phyloP scores from a whole-genome alignment of 176 grass and related monocot genomes.

The Hyparrhenia diplandra region DNA sequence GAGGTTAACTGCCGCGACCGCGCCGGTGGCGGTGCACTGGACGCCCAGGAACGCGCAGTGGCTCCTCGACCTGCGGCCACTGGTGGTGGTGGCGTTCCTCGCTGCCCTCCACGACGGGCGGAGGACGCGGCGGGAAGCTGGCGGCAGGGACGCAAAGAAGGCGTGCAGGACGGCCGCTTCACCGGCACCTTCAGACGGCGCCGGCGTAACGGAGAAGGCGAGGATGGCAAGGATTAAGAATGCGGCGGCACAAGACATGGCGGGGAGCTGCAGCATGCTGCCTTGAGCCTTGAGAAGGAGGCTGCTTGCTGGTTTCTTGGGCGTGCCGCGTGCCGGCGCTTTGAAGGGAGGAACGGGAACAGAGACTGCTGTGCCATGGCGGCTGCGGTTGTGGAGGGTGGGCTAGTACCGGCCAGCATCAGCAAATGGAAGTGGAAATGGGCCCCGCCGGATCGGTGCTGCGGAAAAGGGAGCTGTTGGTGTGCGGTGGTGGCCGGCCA shows the following conservation, averaged over 20 bases:
- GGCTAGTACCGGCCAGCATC: neutral
- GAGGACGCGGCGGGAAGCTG: conserved; percentile 31
- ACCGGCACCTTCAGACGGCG: neutral
- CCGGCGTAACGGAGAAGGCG: neutral
- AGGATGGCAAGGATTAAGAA: neutral
- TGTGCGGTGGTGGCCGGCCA: neutral
- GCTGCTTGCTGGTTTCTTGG: neutral
- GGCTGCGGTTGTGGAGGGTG: neutral
- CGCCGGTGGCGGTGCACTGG: conserved; percentile 32
- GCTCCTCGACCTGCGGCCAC: neutral
- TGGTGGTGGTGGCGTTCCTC: neutral
- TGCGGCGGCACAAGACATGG: neutral
- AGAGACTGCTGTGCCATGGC: neutral
- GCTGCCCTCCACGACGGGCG: conserved; percentile 29
- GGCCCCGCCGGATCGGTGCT: neutral
- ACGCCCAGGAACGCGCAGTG: conserved; percentile 49
- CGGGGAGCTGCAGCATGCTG: neutral
- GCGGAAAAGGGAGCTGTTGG: neutral
- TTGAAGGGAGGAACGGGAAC: neutral
- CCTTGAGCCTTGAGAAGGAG: neutral
- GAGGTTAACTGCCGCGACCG: conserved; percentile 45
- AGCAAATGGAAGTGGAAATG: neutral
- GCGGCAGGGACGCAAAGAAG: conserved; percentile 44
- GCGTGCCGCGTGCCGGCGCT: neutral
- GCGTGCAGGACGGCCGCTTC: conserved; percentile 17